phyloP scores from a whole-genome alignment of 2,329 filamentous ascomycete genomes.

The Aspergillus pseudotamarii region DNA sequence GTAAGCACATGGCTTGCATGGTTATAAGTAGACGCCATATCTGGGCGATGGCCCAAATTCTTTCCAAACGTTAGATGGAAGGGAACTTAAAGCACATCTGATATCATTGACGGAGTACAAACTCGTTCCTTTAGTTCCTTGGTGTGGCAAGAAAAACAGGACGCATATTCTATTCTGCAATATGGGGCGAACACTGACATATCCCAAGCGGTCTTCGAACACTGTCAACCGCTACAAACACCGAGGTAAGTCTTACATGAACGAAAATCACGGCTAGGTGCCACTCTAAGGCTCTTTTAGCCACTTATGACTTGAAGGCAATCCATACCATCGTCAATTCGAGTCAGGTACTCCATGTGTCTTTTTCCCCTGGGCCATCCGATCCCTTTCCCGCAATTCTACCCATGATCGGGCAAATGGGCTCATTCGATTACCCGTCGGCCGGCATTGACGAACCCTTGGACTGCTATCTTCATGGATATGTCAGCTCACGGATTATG shows the following conservation, averaged over 20 bases:
- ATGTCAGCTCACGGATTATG: slow-evolving; percentile 77
- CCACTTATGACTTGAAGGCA: slow-evolving; percentile 69
- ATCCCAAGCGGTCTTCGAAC: slow-evolving; percentile 66
- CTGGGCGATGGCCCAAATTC: background rate
- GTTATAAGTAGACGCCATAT: background rate
- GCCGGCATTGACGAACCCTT: slow-evolving; percentile 65
- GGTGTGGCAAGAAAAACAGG: background rate
- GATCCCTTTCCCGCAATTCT: slow-evolving; percentile 75
- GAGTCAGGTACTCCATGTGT: slow-evolving; percentile 75
- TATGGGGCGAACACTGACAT: slow-evolving; percentile 52
- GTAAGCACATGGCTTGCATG: background rate
- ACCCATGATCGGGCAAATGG: slow-evolving; percentile 86
- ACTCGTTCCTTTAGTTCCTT: background rate
- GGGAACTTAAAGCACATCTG: background rate
- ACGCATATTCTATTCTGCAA: background rate
- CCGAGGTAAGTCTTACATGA: slow-evolving; percentile 53
- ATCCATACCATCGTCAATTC: slow-evolving; percentile 78
- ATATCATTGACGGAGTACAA: background rate
- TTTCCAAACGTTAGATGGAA: background rate
- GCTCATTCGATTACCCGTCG: slow-evolving; percentile 67
- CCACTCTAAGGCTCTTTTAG: slow-evolving; percentile 43
- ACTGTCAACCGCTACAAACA: slow-evolving; percentile 69
- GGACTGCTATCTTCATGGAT: slow-evolving; percentile 82
- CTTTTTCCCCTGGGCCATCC: slow-evolving; percentile 65
- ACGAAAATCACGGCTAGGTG: background rate